Evolutionary conservation across 2,329 filamentous ascomycete genomes (phyloP).

Genomic region (Xylaria sp.): DNA sequence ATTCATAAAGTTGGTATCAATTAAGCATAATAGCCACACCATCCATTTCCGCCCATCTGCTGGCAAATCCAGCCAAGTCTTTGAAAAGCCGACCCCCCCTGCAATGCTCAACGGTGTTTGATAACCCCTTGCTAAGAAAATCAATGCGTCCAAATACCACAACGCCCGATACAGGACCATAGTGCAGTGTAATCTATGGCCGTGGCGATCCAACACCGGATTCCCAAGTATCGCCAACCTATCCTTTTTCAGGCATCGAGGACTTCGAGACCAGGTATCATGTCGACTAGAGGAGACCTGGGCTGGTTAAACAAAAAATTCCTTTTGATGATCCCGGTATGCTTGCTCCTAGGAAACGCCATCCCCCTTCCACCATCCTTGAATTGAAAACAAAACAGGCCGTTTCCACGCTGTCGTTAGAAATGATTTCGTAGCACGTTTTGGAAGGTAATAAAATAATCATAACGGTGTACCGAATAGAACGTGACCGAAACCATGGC

Average conservation of each 20-base stretch:
- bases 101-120: background rate
- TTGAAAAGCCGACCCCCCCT: background rate
- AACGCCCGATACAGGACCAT: constrained; percentile 34
- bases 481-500: constrained; percentile 22
- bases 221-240: constrained; percentile 24
- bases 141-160: constrained; percentile 25
- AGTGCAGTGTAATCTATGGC: constrained; percentile 27
- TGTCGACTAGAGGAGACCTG: constrained; percentile 15
- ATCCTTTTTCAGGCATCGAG: constrained; percentile 20
- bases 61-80: constrained; percentile 10
- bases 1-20: constrained; percentile 16
- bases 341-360: constrained; percentile 35
- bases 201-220: constrained; percentile 22
- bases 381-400: constrained; percentile 19
- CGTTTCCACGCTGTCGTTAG: constrained; percentile 36
- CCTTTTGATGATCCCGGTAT: constrained; percentile 36
- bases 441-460: constrained; percentile 43
- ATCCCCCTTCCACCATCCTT: constrained; percentile 7
- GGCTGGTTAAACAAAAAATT: constrained; percentile 23
- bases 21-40: constrained; percentile 18
- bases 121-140: constrained; percentile 13
- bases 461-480: constrained; percentile 27
- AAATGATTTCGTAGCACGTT: constrained; percentile 45
- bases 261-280: constrained; percentile 27
- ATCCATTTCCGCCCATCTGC: constrained; percentile 4